A percentile compares a stretch with the other conserved stretches of the same genome.
Conservation (phyloP, 495 filamentous ascomycete genomes). For the Penicillium paxilli region DNA sequence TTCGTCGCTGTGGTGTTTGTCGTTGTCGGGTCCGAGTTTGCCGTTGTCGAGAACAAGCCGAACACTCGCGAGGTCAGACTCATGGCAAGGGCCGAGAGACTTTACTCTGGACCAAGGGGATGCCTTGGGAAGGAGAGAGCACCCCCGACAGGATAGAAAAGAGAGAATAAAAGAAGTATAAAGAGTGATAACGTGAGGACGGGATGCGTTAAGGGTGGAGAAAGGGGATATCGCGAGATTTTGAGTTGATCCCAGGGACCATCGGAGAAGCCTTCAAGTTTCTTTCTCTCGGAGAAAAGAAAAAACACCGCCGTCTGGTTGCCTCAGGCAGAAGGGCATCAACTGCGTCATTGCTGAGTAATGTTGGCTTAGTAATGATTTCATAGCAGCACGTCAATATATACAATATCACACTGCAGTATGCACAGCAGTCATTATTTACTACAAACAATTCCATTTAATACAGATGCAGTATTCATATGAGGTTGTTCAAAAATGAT, state of each 20-base stretch:
- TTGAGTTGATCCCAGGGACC: too few relatives aligned
- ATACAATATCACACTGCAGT: too few relatives aligned
- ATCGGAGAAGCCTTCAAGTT: slow-evolving; percentile 34
- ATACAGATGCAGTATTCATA: too few relatives aligned
- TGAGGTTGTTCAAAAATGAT: too few relatives aligned
- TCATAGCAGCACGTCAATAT: too few relatives aligned
- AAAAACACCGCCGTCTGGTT: slow-evolving; percentile 23
- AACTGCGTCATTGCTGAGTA: slow-evolving; percentile 12
- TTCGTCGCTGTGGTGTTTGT: slow-evolving; percentile 8
- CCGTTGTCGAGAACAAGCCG: slow-evolving; percentile 44
- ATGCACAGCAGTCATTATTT: too few relatives aligned
- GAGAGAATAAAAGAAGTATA: too few relatives aligned
- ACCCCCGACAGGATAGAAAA: slow-evolving; percentile 10
- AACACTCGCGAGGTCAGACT: slow-evolving; percentile 47
- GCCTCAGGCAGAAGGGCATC: slow-evolving; percentile 36
- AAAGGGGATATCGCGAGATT: slow-evolving; percentile 8
- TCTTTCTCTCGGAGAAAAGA: slow-evolving; percentile 13
- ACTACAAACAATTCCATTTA: too few relatives aligned
- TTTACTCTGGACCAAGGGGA: slow-evolving; percentile 33
- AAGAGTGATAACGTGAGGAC: slow-evolving; percentile 24
- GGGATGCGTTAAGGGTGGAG: slow-evolving; percentile 16
- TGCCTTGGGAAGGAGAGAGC: slow-evolving; percentile 10
- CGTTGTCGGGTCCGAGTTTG: slow-evolving; percentile 23
- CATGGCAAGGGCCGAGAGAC: slow-evolving; percentile 40
- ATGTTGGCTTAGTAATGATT: background rate